These are phyloP conservation scores for Thalassiosira hispida DNA, from an alignment of 352 stramenopile species.

Conservation along the genomic window DNA sequence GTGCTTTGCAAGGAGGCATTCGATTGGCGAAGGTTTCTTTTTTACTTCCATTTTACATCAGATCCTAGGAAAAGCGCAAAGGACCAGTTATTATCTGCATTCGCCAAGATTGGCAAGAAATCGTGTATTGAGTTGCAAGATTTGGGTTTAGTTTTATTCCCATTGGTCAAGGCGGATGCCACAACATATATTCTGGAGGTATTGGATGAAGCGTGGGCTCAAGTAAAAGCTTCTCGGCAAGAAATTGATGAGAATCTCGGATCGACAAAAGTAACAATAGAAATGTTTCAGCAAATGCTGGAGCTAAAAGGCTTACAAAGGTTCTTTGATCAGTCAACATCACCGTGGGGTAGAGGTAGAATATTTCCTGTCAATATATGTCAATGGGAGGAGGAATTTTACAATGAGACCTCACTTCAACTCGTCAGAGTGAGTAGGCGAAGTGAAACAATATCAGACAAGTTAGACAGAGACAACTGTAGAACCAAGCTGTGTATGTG, in stretches of 20 bases:
- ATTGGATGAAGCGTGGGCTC: conserved; percentile 34
- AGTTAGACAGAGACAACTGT: conserved; percentile 25
- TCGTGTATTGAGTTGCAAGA: conserved; percentile 37
- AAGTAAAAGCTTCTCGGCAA: conserved; percentile 12
- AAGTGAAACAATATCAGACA: conserved; percentile 23
- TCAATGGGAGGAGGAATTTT: conserved; percentile 40
- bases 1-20: conserved; percentile 24
- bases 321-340: conserved; percentile 25
- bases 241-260: conserved; percentile 2
- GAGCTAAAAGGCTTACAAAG: conserved; percentile 17
- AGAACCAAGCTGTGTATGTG: conserved; percentile 15
- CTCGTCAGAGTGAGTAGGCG: conserved; percentile 18
- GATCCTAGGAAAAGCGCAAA: conserved; percentile 26
- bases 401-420: conserved; percentile 18
- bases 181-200: conserved; percentile 5
- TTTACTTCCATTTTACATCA: conserved; percentile 41
- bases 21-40: conserved; percentile 48
- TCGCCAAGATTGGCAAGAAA: conserved; percentile 36
- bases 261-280: conserved; percentile 28
- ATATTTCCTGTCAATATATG: conserved; percentile 33
- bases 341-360: conserved; percentile 19
- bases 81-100: conserved; percentile 33
- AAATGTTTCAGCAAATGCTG: conserved; percentile 42
- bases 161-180: conserved; percentile 33
- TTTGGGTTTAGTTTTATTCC: conserved; percentile 35